Evolutionary conservation across 192 early-diverging fungal species (phyloP), one percentile per base, ranked within the genome.

Genomic region (Entomortierella parvispora): DNA sequence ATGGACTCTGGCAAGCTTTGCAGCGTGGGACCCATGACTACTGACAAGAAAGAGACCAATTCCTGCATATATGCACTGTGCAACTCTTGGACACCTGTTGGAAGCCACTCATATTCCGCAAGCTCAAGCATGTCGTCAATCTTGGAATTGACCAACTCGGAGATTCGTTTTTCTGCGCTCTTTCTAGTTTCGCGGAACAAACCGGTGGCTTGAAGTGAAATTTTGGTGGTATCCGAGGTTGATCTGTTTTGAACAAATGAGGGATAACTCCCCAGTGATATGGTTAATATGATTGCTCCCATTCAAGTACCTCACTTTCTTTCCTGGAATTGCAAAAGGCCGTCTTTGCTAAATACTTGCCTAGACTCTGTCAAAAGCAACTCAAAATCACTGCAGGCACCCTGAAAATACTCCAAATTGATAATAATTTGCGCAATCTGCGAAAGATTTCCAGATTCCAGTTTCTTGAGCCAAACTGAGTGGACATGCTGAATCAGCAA

Each of bases 371-470:
- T 87, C 46, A 95, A 62, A n/a, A 94, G 69, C 55, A 84, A 71
- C 81, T 96, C 95, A 77, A 95, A 90, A 68, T 95, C 89, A 0
- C 65, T 67, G 53, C 90, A 91, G 0, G 89, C 89, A 33, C 82
- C 63, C 57, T 90, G 84, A 64, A 93, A 91, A 55, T 85, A 94
- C 58, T 94, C 92, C 25, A 92, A 71, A 65, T 96, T 95, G 69
- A 92, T 87, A 43, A 95, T 87, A 23, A 94, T 93, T 68, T 96
- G 95, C n/a, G 92, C 84, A 53, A 91, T 93, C 58, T 92, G 89
- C 2, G 91, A 89, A n/a, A 96, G 78, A 60, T 89, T 93, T 47
- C 81, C 86, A 3, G 84, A 87, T 65, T 84, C 81, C 15, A 95
- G 77, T 61, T 90, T 92, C 33, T 87, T 82, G 25, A 88, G 58